Percentiles rank a stretch among this genome's conserved stretches.
These are phyloP conservation scores for Lecanicillium sp. DNA, from an alignment of 2,329 filamentous ascomycete species.

Conservation along the genomic window DNA sequence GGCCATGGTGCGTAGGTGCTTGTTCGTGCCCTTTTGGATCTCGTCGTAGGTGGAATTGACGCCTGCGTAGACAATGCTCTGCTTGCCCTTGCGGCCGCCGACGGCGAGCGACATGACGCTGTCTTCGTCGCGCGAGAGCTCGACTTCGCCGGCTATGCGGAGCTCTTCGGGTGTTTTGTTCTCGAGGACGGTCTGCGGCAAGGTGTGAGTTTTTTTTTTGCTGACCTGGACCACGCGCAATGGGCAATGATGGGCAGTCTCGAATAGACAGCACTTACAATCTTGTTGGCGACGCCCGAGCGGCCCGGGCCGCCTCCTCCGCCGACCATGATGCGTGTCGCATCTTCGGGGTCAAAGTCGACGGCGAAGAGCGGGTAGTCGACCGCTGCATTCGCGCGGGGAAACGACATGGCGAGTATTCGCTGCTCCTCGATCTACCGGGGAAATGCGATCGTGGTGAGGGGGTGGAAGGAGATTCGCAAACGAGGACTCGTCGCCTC, in stretches of 20 bases:
- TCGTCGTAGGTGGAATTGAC: constrained; percentile 75
- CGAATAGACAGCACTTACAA: constrained; percentile 46
- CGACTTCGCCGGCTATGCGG: constrained; percentile 61
- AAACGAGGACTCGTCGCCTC: neutral
- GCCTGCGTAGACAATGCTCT: constrained; percentile 57
- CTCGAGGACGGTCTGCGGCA: constrained; percentile 59
- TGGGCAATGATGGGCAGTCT: neutral
- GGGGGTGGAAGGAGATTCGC: neutral
- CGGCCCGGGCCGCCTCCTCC: constrained; percentile 80
- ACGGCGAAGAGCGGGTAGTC: constrained; percentile 81
- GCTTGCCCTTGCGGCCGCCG: constrained; percentile 51
- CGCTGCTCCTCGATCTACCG: too few relatives aligned
- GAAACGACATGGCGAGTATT: constrained; percentile 32
- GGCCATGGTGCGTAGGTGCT: constrained; percentile 73
- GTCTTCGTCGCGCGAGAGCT: constrained; percentile 78
- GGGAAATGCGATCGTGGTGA: too few relatives aligned
- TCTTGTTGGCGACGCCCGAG: constrained; percentile 80
- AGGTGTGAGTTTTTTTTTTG: neutral
- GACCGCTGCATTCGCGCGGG: constrained; percentile 56
- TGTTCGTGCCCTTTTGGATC: constrained; percentile 68
- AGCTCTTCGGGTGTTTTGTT: constrained; percentile 57
- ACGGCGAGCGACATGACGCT: constrained; percentile 77
- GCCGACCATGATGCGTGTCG: constrained; percentile 68
- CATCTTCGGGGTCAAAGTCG: constrained; percentile 78
- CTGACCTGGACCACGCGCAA: neutral